phyloP scores from a whole-genome alignment of 1,284 basidiomycete genomes.

The Papiliotrema flavescens region DNA sequence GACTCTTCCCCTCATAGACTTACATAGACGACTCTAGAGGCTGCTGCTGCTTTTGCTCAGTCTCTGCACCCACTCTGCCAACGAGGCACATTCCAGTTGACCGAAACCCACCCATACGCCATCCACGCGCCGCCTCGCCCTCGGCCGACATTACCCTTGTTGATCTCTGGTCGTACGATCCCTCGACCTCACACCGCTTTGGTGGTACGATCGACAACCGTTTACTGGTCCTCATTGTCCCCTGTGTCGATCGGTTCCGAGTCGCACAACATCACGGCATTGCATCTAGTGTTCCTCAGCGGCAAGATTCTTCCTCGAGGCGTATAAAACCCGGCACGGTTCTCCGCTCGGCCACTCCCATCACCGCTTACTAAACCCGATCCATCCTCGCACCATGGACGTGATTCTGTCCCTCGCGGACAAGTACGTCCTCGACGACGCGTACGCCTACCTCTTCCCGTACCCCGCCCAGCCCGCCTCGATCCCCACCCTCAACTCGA shows the following conservation, averaged over 20 bases:
- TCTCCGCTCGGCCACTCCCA: too few species aligned
- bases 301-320: too few species aligned
- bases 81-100: background rate
- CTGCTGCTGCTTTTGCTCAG: too few species aligned
- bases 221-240: too few species aligned
- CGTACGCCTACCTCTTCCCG: constrained; percentile 73
- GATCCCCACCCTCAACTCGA: constrained; percentile 24
- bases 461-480: constrained; percentile 51
- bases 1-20: background rate
- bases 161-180: background rate
- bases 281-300: too few species aligned
- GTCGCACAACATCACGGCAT: too few species aligned
- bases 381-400: constrained; percentile 62
- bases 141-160: background rate
- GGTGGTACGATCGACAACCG: too few species aligned
- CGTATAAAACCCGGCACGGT: too few species aligned
- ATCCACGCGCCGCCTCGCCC: background rate
- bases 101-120: background rate
- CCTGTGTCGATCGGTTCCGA: too few species aligned
- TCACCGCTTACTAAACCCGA: background rate
- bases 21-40: background rate
- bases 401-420: constrained; percentile 69
- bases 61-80: background rate
- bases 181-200: background rate
- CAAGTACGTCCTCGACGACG: constrained; percentile 68